Conservation (phyloP, 2,329 filamentous ascomycete species). For the Phialophora expanda region DNA sequence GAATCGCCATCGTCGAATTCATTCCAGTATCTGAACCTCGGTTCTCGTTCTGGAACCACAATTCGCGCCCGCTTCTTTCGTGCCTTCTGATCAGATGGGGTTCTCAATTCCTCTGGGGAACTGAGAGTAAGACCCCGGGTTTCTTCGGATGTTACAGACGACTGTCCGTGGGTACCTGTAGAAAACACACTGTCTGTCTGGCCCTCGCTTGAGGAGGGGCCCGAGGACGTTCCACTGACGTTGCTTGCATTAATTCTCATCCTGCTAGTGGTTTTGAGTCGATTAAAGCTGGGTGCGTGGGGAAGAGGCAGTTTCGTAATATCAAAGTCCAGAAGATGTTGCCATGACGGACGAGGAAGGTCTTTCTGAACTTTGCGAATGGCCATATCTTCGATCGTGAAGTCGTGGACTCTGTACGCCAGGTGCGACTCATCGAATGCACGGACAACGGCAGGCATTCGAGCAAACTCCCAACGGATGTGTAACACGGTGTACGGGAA, state of each 20-base stretch:
- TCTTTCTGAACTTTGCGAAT: conserved; percentile 56
- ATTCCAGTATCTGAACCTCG: conserved; percentile 69
- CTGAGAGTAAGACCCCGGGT: conserved; percentile 11
- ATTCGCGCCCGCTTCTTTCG: conserved; percentile 36
- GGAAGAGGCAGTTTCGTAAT: conserved; percentile 57
- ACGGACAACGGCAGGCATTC: conserved; percentile 21
- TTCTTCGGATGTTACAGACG: conserved; percentile 42
- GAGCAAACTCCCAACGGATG: conserved; percentile 55
- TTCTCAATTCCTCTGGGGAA: conserved; percentile 6
- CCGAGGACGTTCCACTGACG: conserved; percentile 37
- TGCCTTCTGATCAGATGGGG: background rate
- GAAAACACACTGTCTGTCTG: conserved; percentile 40
- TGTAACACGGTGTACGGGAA: conserved; percentile 61
- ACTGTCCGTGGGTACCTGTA: conserved; percentile 34
- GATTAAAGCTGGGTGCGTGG: conserved; percentile 12
- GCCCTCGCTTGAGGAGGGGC: conserved; percentile 42
- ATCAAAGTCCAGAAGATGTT: conserved; percentile 54
- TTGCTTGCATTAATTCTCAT: conserved; percentile 17
- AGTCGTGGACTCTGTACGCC: conserved; percentile 57
- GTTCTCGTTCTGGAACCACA: conserved; percentile 36
- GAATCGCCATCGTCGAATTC: conserved; percentile 80
- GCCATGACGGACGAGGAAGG: conserved; percentile 57
- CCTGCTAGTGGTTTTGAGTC: conserved; percentile 19
- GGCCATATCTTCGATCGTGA: conserved; percentile 60
- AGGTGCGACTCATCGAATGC: conserved; percentile 40